These are phyloP conservation scores for Colletotrichum sp. DNA, from an alignment of 2,329 filamentous ascomycete genomes.

Conservation along the genomic window DNA sequence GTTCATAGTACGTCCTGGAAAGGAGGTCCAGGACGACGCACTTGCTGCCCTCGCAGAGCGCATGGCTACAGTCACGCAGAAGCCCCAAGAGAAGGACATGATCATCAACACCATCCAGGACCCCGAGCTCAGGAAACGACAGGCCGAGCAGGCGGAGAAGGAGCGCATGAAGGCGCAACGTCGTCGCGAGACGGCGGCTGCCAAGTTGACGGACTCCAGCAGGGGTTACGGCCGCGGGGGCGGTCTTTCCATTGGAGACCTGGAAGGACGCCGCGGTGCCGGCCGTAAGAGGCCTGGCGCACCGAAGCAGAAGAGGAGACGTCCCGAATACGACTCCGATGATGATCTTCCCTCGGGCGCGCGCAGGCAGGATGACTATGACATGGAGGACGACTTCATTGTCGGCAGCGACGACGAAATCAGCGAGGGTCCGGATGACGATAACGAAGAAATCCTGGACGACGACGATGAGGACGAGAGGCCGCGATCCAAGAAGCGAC, in stretches of 20 bases:
- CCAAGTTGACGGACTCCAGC: conserved; percentile 61
- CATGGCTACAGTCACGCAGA: conserved; percentile 67
- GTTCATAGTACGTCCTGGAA: conserved; percentile 71
- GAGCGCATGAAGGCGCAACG: conserved; percentile 72
- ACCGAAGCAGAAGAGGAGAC: conserved; percentile 56
- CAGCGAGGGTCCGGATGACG: conserved; percentile 63
- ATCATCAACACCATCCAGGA: conserved; percentile 75
- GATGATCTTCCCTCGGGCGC: conserved; percentile 69
- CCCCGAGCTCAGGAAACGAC: conserved; percentile 75
- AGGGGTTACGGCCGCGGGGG: conserved; percentile 54
- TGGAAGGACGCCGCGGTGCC: conserved; percentile 66
- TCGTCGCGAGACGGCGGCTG: conserved; percentile 70
- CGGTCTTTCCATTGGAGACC: conserved; percentile 70
- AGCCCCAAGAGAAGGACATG: conserved; percentile 62
- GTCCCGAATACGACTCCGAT: conserved; percentile 77
- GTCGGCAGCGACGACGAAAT: conserved; percentile 74
- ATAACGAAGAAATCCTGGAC: conserved; percentile 63
- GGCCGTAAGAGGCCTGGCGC: conserved; percentile 59
- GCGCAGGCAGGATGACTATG: conserved; percentile 74
- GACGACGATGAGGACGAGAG: conserved; percentile 53
- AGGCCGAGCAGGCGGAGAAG: conserved; percentile 77
- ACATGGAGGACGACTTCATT: conserved; percentile 80
- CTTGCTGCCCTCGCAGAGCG: conserved; percentile 70
- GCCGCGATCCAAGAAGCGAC: conserved; percentile 53
- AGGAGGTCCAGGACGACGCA: conserved; percentile 73